These are phyloP conservation scores for Colletotrichum trifolii DNA, from an alignment of 2,329 filamentous ascomycete genomes.

Conservation along the genomic window DNA sequence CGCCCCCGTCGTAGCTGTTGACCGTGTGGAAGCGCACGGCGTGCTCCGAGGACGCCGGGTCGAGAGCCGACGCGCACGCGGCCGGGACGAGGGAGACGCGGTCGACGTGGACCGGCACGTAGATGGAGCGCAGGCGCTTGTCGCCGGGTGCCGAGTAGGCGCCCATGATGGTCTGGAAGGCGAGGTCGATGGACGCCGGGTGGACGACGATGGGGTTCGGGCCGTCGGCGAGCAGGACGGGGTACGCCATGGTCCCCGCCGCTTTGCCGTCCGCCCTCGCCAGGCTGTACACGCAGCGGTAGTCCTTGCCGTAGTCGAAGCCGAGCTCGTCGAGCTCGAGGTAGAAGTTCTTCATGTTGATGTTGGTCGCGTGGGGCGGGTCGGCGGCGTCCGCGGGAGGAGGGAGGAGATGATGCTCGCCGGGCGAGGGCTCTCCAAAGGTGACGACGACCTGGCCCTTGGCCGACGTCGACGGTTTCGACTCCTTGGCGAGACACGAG, in stretches of 20 bases:
- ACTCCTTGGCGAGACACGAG: slow-evolving; percentile 8
- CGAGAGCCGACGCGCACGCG: not conserved
- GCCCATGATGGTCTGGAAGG: slow-evolving; percentile 46
- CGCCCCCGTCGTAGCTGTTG: too few relatives aligned
- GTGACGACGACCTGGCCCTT: slow-evolving; percentile 3
- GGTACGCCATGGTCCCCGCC: not conserved
- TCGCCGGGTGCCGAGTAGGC: slow-evolving; percentile 45
- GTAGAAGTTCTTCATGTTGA: slow-evolving; percentile 20
- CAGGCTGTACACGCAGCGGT: slow-evolving; percentile 5
- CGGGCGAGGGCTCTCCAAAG: not conserved
- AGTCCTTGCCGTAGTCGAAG: slow-evolving; percentile 6
- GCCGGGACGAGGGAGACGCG: slow-evolving; percentile 36
- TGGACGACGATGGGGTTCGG: slow-evolving; percentile 41
- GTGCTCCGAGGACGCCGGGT: too few relatives aligned
- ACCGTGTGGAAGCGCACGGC: too few relatives aligned
- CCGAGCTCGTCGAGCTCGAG: slow-evolving; percentile 8
- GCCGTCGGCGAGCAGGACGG: not conserved
- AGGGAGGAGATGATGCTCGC: not conserved
- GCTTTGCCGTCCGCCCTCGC: not conserved
- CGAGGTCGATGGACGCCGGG: slow-evolving; percentile 45
- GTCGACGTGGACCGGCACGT: slow-evolving; percentile 44
- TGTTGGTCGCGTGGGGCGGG: not conserved
- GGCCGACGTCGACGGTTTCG: slow-evolving; percentile 5
- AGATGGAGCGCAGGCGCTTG: slow-evolving; percentile 43
- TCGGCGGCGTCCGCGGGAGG: not conserved